A percentile compares a stretch with the other conserved stretches of the same genome.
These are phyloP conservation scores for Paspalum notatum DNA, from an alignment of 176 grass and related monocot genomes.

Conservation along the genomic window DNA sequence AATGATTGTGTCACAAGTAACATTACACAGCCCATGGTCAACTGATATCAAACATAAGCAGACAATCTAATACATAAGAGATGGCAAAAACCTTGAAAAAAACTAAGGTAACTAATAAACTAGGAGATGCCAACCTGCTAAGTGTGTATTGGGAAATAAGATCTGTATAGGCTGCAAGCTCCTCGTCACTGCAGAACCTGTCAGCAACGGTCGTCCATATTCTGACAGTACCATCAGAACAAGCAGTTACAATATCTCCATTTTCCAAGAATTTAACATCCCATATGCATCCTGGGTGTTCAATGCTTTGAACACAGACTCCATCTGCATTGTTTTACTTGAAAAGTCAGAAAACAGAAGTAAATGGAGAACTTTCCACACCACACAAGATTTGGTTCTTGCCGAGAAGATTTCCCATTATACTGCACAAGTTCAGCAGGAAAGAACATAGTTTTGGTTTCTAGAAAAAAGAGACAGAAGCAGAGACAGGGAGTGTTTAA, in stretches of 20 bases:
- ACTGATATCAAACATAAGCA: background rate
- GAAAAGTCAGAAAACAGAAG: conserved; percentile 24
- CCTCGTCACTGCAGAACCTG: conserved; percentile 60
- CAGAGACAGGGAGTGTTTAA: background rate
- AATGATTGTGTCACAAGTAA: background rate
- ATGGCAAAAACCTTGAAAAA: background rate
- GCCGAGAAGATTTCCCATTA: background rate
- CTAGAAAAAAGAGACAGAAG: conserved; percentile 1
- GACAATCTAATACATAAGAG: background rate
- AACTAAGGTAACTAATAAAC: conserved; percentile 6
- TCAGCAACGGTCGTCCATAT: conserved; percentile 72
- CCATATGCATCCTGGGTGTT: conserved; percentile 97
- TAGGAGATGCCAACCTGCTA: conserved; percentile 56
- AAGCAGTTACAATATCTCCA: conserved; percentile 91
- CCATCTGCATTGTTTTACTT: conserved; percentile 68
- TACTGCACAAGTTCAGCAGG: conserved; percentile 17
- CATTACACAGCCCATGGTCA: background rate
- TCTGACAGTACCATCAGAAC: conserved; percentile 79
- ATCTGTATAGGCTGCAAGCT: conserved; percentile 71
- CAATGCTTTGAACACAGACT: conserved; percentile 79
- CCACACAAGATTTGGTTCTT: background rate
- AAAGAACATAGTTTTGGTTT: background rate
- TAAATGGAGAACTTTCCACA: background rate
- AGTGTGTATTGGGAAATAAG: conserved; percentile 74
- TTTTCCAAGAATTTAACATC: conserved; percentile 87